Evolutionary conservation across 805 yeast genomes (phyloP).

Genomic region (Starmerella vitae): DNA sequence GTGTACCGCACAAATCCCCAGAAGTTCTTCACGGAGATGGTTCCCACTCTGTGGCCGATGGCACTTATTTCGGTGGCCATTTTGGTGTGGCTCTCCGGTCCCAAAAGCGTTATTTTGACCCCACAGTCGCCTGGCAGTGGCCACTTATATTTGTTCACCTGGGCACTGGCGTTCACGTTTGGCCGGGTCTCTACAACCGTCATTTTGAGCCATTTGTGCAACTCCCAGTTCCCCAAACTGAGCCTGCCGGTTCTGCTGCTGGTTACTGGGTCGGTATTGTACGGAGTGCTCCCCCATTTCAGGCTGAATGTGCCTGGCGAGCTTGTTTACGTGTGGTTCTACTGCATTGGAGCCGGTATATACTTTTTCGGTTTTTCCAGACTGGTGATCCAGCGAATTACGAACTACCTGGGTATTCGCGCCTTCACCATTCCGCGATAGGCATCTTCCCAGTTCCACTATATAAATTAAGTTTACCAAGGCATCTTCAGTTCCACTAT

Average conservation of each 20-base stretch:
- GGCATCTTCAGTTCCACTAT: too few relatives aligned
- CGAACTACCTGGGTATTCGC: constrained; percentile 71
- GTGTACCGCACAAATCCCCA: constrained; percentile 33
- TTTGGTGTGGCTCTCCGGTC: constrained; percentile 32
- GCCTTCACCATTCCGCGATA: constrained; percentile 48
- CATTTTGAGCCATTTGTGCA: constrained; percentile 74
- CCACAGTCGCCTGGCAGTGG: constrained; percentile 19
- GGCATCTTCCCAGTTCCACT: too few relatives aligned
- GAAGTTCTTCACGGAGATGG: constrained; percentile 23
- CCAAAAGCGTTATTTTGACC: constrained; percentile 36
- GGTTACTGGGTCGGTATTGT: constrained; percentile 27
- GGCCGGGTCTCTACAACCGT: constrained; percentile 54
- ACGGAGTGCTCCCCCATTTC: constrained; percentile 38
- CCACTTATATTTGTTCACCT: constrained; percentile 57
- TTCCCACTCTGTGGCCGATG: constrained; percentile 48
- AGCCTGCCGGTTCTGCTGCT: constrained; percentile 50
- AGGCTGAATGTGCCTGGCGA: constrained; percentile 29
- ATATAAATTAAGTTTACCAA: too few relatives aligned
- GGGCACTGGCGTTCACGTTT: constrained; percentile 68
- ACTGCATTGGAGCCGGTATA: constrained; percentile 52
- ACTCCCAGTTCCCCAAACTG: constrained; percentile 61
- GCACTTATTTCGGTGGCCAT: constrained; percentile 39
- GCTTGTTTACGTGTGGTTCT: constrained; percentile 37
- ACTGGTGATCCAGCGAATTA: constrained; percentile 64
- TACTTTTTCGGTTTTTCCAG: constrained; percentile 53